Conservation (phyloP, 1,284 basidiomycete genomes). For the Anthracocystis panici-leucophaei region DNA sequence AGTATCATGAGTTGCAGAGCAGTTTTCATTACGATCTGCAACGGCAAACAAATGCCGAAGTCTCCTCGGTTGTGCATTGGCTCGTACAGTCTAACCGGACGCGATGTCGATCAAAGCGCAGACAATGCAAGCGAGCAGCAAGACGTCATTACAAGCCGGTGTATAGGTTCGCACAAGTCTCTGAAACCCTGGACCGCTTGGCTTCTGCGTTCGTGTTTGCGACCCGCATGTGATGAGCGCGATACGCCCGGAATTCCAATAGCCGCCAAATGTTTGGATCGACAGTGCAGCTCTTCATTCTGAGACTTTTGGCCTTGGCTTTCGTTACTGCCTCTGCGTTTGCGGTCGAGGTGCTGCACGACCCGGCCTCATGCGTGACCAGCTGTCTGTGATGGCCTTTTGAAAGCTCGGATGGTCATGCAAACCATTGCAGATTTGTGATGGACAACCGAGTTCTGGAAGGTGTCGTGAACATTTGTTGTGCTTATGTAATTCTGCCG, state of each 20-base stretch:
- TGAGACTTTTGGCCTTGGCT: background rate
- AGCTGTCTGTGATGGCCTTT: background rate
- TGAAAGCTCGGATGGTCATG: background rate
- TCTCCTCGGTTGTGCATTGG: too few species aligned
- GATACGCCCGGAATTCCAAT: constrained; percentile 27
- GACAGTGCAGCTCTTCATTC: constrained; percentile 12
- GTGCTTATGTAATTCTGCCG: constrained; percentile 2
- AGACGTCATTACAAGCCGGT: too few species aligned
- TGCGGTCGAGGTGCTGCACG: too few species aligned
- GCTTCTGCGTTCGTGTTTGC: background rate
- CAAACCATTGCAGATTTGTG: background rate
- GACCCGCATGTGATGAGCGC: constrained; percentile 4
- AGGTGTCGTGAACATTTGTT: background rate
- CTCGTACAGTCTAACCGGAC: background rate
- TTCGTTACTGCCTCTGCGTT: background rate
- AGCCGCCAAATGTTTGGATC: constrained; percentile 23
- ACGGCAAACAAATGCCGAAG: too few species aligned
- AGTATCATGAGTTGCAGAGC: too few species aligned
- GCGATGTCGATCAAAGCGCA: constrained; percentile 1
- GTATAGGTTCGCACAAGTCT: too few species aligned
- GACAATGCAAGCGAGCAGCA: background rate
- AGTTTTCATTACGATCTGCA: too few species aligned
- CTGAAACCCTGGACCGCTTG: too few species aligned
- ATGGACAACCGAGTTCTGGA: background rate
- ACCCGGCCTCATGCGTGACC: background rate